These are phyloP conservation scores for Centella asiatica DNA, from an alignment of 129 eudicot species.

Conservation along the genomic window DNA sequence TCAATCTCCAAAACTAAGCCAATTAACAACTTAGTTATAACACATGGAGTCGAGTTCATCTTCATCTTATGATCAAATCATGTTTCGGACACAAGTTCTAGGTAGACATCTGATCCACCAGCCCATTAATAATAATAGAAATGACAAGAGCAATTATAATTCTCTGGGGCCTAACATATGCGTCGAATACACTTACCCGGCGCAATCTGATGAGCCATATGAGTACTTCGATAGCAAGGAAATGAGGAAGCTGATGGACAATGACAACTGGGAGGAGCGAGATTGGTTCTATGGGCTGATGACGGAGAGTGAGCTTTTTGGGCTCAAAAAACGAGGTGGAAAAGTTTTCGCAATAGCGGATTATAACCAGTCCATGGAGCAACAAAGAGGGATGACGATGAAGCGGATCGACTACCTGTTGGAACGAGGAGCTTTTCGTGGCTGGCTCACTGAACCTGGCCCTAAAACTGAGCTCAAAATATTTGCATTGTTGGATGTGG, in stretches of 20 bases:
- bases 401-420: not conserved
- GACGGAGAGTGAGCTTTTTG: not conserved
- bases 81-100: constrained; percentile 45
- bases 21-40: too few relatives aligned
- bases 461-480: not conserved
- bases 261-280: constrained; percentile 37
- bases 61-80: constrained; percentile 37
- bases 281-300: constrained; percentile 35
- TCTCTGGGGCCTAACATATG: constrained; percentile 31
- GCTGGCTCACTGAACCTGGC: not conserved
- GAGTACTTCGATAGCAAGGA: constrained; percentile 27
- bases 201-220: too few relatives aligned
- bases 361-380: constrained; percentile 2
- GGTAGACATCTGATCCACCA: constrained; percentile 39
- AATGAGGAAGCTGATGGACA: constrained; percentile 51
- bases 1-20: too few relatives aligned
- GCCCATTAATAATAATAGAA: not conserved
- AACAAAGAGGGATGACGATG: constrained; percentile 3
- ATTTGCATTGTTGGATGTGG: not conserved
- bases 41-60: too few relatives aligned
- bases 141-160: too few relatives aligned
- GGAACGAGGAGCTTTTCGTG: not conserved
- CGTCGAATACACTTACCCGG: too few relatives aligned
- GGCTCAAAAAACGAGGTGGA: not conserved
- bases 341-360: not conserved